phyloP scores from a whole-genome alignment of 345 rosid genomes.

The Angophora floribunda region DNA sequence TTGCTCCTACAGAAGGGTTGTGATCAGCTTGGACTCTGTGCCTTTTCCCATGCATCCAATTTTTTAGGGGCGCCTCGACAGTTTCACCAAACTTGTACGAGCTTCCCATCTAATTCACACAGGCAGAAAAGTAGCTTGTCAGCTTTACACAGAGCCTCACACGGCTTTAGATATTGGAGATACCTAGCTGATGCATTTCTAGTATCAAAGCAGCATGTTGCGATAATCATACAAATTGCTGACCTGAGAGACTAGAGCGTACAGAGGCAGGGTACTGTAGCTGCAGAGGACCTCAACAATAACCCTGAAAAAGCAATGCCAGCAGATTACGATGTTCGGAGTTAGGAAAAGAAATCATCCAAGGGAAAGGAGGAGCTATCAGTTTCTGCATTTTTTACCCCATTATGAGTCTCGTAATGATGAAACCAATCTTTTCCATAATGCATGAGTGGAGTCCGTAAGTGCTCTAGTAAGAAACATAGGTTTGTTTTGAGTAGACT shows the following conservation, averaged over 20 bases:
- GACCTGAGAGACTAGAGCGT: constrained; percentile 72
- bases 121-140: background rate
- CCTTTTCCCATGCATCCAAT: constrained; percentile 5
- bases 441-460: constrained; percentile 83
- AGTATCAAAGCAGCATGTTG: background rate
- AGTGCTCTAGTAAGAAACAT: constrained; percentile 27
- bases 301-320: constrained; percentile 27
- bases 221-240: background rate
- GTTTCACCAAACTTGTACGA: constrained; percentile 14
- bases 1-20: background rate
- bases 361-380: background rate
- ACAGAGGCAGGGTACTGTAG: constrained; percentile 72
- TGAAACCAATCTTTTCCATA: constrained; percentile 53
- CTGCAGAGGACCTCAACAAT: constrained; percentile 86
- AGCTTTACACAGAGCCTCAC: background rate
- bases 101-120: constrained; percentile 55
- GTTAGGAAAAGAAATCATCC: background rate
- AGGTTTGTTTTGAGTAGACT: background rate
- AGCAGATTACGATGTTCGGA: background rate
- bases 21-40: background rate
- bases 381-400: constrained; percentile 31
- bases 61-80: too few species aligned
- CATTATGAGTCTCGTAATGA: constrained; percentile 65
- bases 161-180: background rate
- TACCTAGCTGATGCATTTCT: background rate